phyloP scores from a whole-genome alignment of 257 asterid species.

The Petunia axillaris region DNA sequence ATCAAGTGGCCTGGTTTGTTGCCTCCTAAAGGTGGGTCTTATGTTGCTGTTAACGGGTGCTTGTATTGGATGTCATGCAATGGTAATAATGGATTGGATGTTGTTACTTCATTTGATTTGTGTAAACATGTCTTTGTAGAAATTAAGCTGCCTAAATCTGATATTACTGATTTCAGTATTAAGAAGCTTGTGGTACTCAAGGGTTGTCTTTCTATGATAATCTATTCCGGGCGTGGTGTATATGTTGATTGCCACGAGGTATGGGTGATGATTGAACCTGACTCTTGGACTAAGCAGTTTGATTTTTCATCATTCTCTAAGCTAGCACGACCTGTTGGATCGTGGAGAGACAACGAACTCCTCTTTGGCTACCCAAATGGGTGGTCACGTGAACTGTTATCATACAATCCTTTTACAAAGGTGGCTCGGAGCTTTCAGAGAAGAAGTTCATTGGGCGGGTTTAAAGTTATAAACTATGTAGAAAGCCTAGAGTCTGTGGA shows the following conservation, averaged over 20 bases:
- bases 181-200: constrained; percentile 20
- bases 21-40: background rate
- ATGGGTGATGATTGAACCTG: constrained; percentile 18
- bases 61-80: constrained; percentile 16
- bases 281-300: constrained; percentile 18
- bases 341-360: constrained; percentile 4
- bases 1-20: background rate
- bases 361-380: constrained; percentile 1
- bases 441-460: constrained; percentile 8
- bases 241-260: background rate
- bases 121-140: background rate
- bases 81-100: background rate
- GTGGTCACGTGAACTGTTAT: constrained; percentile 4
- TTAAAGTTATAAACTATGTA: constrained; percentile 4
- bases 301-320: background rate
- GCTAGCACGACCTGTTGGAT: constrained; percentile 17
- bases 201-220: constrained; percentile 4
- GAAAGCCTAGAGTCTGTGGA: constrained; percentile 19
- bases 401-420: constrained; percentile 7
- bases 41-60: background rate
- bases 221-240: background rate
- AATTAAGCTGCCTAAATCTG: background rate
- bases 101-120: constrained; percentile 11
- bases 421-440: background rate
- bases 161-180: background rate